These are phyloP conservation scores for Ochromonadaceae sp. DNA, from an alignment of 352 stramenopile genomes.

Conservation along the genomic window DNA sequence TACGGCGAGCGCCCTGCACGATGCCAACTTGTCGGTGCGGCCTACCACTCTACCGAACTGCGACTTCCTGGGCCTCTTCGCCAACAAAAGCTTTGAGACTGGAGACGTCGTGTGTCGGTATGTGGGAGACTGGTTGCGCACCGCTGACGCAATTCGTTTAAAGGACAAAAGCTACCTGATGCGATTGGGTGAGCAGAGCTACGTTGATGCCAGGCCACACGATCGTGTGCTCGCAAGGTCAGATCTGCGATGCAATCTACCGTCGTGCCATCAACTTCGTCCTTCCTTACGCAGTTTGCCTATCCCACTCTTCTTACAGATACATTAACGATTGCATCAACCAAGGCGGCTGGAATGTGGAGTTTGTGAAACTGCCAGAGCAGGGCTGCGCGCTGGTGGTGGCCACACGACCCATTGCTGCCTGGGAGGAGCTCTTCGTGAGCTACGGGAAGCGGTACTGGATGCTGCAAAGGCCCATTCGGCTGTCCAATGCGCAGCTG, in stretches of 20 bases:
- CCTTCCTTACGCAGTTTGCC: background rate
- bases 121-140: background rate
- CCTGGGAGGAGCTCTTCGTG: slow-evolving; percentile 50
- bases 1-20: no score
- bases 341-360: slow-evolving; percentile 45
- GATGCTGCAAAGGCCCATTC: no score
- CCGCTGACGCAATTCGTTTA: slow-evolving; percentile 27
- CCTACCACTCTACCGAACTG: background rate
- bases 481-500: no score
- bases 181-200: slow-evolving; percentile 51
- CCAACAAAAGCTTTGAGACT: background rate
- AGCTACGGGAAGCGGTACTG: slow-evolving; percentile 40
- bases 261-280: background rate
- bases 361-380: slow-evolving; percentile 45
- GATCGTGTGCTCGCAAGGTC: slow-evolving; percentile 37
- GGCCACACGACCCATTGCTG: slow-evolving; percentile 41
- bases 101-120: background rate
- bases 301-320: background rate
- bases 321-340: slow-evolving; percentile 61
- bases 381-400: slow-evolving; percentile 42
- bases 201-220: slow-evolving; percentile 46
- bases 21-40: background rate
- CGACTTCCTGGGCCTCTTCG: background rate
- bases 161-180: slow-evolving; percentile 56
- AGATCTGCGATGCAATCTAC: background rate